Evolutionary conservation across 345 rosid genomes (phyloP).

Genomic region (Anacardium occidentale): DNA sequence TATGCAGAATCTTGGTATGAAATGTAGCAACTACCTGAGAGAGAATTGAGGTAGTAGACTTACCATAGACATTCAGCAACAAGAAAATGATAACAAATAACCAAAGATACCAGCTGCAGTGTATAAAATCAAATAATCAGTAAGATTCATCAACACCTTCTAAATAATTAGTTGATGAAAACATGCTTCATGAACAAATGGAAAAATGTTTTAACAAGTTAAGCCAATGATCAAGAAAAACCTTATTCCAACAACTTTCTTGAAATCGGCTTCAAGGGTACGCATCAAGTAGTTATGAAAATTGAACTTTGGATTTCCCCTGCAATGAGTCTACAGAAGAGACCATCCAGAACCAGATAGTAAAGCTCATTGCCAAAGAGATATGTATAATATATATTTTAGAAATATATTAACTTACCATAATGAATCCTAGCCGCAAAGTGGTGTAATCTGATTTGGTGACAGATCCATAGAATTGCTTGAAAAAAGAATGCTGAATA

Average conservation of each 20-base stretch:
- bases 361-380: not conserved
- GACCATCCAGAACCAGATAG: not conserved
- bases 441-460: slow-evolving; percentile 75
- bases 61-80: slow-evolving; percentile 66
- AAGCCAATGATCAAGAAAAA: not conserved
- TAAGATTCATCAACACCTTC: not conserved
- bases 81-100: slow-evolving; percentile 67
- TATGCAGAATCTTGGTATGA: not conserved
- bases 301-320: slow-evolving; percentile 65
- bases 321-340: slow-evolving; percentile 66
- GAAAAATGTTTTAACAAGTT: too few species aligned
- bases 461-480: slow-evolving; percentile 82
- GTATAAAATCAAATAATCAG: not conserved
- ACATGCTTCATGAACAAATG: not conserved
- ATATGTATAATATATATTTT: not conserved
- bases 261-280: slow-evolving; percentile 91
- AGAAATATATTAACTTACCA: slow-evolving; percentile 35
- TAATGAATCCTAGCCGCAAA: slow-evolving; percentile 74
- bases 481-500: slow-evolving; percentile 71
- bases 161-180: not conserved
- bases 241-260: slow-evolving; percentile 94
- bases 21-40: not conserved
- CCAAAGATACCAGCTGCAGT: slow-evolving; percentile 92
- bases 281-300: slow-evolving; percentile 85
- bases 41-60: not conserved